Evolutionary conservation across 371 early-diverging fungal genomes (phyloP), one percentile per base, ranked within the genome.

Genomic region (Mortierella sp.): DNA sequence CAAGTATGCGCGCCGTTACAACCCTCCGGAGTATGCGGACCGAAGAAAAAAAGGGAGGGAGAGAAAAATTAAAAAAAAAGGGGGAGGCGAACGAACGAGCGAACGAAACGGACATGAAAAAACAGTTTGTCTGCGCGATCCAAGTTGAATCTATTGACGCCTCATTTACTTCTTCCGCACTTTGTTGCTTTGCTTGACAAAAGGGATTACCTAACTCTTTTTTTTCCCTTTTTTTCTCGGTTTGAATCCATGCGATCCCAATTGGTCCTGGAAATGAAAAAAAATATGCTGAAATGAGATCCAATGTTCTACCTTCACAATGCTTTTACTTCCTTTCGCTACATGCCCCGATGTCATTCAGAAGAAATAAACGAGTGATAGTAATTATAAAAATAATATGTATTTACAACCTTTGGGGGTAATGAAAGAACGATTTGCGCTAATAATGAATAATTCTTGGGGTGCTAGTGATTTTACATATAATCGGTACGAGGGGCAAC

Each of bases 401-500:
- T 68, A 68, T 68, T 68, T 68, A 68, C 68, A 68, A 34, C 24
- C 38, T 68, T 38, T 19, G 21, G 63, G 63, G 63, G 63, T 60
- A 60, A 31, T 60, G 63, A 19, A 42, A n/a, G 55, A 24, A 55
- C 19, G 5, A 8, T 9, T 5, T 31, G 63, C 2, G 63, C 63
- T 63, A 60, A 34, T 31, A 63, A 63, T 63, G 34, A 6, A 63
- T 4, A 31, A 14, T 13, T 28, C 16, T 58, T 16, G 34, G 6
- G 38, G 38, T 42, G 42, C 9, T 21, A 38, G 34, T 19, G 8
- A 3, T 63, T 26, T 68, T 68, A 68, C 68, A 68, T 68, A 11
- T 68, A 68, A 34, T 68, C 68, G 11, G 68, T 3, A 8, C 85
- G 79, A n/a, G 74, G 77, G 7, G 82, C 74, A 44, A 85, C 80